These are phyloP conservation scores for Candida ovalis DNA, from an alignment of 805 yeast species.

Conservation along the genomic window DNA sequence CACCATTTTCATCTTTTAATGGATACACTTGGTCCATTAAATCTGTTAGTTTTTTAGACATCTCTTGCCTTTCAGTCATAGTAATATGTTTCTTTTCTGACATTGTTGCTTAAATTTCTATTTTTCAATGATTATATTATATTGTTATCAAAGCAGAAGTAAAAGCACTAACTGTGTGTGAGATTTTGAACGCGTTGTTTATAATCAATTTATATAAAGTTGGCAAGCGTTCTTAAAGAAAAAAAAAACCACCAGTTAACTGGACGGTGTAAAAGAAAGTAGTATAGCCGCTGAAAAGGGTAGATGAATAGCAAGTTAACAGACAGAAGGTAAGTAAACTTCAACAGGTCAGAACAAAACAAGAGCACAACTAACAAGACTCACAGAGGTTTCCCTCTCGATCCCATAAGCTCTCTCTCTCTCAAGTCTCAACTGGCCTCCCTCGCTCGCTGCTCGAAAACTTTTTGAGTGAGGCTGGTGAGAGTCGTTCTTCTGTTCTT, in stretches of 20 bases:
- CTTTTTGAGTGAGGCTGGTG: background rate
- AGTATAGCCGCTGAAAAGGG: no score
- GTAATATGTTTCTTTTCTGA: constrained; percentile 9
- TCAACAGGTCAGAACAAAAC: no score
- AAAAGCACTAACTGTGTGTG: background rate
- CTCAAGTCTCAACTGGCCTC: background rate
- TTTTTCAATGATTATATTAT: background rate
- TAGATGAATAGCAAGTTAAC: no score
- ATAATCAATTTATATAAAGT: no score
- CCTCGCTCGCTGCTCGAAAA: background rate
- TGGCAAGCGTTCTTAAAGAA: no score
- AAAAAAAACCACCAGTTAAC: no score
- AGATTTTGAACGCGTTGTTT: background rate
- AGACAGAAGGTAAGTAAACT: no score
- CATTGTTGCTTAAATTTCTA: constrained; percentile 6
- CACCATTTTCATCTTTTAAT: constrained; percentile 26
- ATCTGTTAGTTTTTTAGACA: constrained; percentile 14
- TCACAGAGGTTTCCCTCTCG: no score
- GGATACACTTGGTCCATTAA: constrained; percentile 21
- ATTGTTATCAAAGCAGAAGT: no score
- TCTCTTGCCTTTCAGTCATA: constrained; percentile 16
- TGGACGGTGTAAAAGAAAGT: no score
- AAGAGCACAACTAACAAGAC: no score
- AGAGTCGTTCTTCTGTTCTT: background rate
- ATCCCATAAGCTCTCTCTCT: no score